Base-by-base conservation (phyloP, 1,284 basidiomycete species). In the Entoloma clypeatum region DNA sequence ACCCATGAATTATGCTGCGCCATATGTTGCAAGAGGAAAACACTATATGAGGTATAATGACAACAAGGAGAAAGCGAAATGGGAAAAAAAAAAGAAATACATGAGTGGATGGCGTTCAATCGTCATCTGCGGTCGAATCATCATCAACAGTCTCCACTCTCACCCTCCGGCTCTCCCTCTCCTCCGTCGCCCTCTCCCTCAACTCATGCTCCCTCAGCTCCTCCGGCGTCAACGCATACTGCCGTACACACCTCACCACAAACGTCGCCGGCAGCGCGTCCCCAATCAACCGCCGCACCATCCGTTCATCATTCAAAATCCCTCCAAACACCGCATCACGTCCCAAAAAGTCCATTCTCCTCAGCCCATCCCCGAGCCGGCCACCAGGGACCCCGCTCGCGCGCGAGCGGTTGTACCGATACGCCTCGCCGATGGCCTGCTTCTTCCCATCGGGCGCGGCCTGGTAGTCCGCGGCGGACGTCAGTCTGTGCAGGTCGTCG, bases 351-450 rank as follows among this genome's bases (percentile, higher is more conserved):
- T 88, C 85, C 36, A 81, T 62, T 39, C 77, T 63, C 46, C 75
- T 71, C 56, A 87, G 62, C 6, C 77, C 77, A 23, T 73, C 67
- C 11, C 75, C 77, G 6, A 87, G 68, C 17, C 62, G 58, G 0
- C 82, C 85, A 0, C 85, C 85, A 1, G 84, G 85, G 1, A 79
- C 81, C 36, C 76, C 77, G 24, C 63, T 61, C 18, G 69, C 68
- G 3, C 74, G 73, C 7, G 79, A 81, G 13, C 85, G 75, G 55
- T 88, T 86, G 55, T 74, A 67, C 33, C 69, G 61, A 56, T 85
- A 87, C 30, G 75, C 66, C 19, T 68, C 62, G 33, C 61, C 63
- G 16, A 84, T 64, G 7, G 60, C 55, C 2, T 61, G 60, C 44
- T 72, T 65, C 14, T 63, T 62, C 14, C 44, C 45, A 2, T 40